phyloP scores from a whole-genome alignment of 208 protist species.

The Endotrypanum monterogeii region DNA sequence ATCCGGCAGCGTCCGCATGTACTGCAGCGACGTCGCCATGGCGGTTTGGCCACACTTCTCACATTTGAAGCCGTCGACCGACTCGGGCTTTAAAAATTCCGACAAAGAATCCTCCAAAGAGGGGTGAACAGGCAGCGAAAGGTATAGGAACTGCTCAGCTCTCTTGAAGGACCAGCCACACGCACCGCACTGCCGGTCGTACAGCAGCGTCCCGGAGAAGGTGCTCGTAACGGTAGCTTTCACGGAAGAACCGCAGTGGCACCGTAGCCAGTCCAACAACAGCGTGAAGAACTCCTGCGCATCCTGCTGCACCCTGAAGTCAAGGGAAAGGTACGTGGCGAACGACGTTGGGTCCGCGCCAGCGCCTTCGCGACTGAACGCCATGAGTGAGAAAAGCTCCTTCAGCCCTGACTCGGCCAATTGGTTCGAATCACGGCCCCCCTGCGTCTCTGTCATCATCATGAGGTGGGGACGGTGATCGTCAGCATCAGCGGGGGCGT shows the following conservation, averaged over 20 bases:
- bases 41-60: slow-evolving; percentile 57
- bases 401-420: slow-evolving; percentile 51
- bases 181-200: slow-evolving; percentile 66
- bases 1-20: slow-evolving; percentile 74
- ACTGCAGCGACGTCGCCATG: slow-evolving; percentile 72
- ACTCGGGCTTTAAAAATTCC: slow-evolving; percentile 59
- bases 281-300: slow-evolving; percentile 82
- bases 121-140: slow-evolving; percentile 64
- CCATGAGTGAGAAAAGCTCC: slow-evolving; percentile 80
- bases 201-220: slow-evolving; percentile 71
- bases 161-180: slow-evolving; percentile 62
- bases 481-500: slow-evolving; percentile 18
- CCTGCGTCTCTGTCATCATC: background rate
- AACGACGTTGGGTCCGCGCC: slow-evolving; percentile 64
- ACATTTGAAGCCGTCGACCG: slow-evolving; percentile 75
- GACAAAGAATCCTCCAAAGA: slow-evolving; percentile 66
- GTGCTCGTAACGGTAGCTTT: slow-evolving; percentile 40
- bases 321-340: slow-evolving; percentile 64
- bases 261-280: slow-evolving; percentile 74
- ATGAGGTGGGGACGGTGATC: background rate
- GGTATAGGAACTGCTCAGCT: slow-evolving; percentile 68
- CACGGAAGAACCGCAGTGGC: slow-evolving; percentile 44
- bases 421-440: background rate
- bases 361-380: slow-evolving; percentile 48
- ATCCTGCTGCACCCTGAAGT: slow-evolving; percentile 76